phyloP scores from a whole-genome alignment of 257 asterid genomes.

The Ajuga chamaepitys region DNA sequence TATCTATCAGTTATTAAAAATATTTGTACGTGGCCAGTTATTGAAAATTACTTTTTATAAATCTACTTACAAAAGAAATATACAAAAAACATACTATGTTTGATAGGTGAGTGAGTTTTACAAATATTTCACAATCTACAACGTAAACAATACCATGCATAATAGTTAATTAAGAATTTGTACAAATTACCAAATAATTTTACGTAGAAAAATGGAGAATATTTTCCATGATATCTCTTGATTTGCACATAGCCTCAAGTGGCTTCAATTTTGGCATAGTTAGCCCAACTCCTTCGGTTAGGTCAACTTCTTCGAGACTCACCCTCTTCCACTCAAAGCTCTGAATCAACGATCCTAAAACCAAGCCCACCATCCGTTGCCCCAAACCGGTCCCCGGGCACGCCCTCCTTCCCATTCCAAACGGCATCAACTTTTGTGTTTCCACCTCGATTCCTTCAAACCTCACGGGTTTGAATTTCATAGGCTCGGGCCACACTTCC shows the following conservation, averaged over 20 bases:
- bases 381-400: constrained; percentile 38
- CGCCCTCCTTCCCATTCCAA: constrained; percentile 38
- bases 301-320: constrained; percentile 16
- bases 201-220: too few species aligned
- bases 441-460: constrained; percentile 22
- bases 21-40: too few species aligned
- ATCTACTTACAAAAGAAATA: too few species aligned
- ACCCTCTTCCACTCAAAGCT: constrained; percentile 36
- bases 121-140: too few species aligned
- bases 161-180: too few species aligned
- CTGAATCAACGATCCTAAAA: constrained; percentile 30
- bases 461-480: constrained; percentile 34
- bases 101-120: too few species aligned
- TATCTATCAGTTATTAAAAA: too few species aligned
- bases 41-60: too few species aligned
- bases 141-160: too few species aligned
- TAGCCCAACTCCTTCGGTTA: constrained; percentile 30
- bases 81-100: too few species aligned
- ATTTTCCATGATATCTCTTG: constrained; percentile 15
- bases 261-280: constrained; percentile 40
- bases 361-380: constrained; percentile 29
- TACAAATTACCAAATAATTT: too few species aligned
- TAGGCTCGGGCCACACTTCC: constrained; percentile 26
- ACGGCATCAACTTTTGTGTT: constrained; percentile 23
- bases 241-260: constrained; percentile 28